Evolutionary conservation across 192 early-diverging fungal species (phyloP).

Genomic region (Coemansia sp.): DNA sequence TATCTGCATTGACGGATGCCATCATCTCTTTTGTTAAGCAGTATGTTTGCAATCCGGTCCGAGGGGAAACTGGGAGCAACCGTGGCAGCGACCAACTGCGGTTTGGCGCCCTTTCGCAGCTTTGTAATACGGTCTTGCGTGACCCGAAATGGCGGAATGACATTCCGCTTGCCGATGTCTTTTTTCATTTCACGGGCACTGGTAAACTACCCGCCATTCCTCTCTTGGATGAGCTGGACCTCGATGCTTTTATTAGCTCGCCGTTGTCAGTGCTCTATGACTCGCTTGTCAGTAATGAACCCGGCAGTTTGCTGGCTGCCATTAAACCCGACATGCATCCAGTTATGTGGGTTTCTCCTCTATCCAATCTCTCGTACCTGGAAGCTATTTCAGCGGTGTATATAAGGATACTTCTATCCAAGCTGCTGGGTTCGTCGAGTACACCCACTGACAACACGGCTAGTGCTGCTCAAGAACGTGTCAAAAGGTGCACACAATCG

Average conservation of each 20-base stretch:
- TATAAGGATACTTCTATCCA: background rate
- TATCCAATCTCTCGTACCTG: background rate
- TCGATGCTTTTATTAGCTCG: background rate
- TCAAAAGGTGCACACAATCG: background rate
- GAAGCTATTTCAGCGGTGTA: background rate
- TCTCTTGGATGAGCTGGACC: background rate
- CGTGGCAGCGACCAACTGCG: background rate
- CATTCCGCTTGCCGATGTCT: constrained; percentile 3
- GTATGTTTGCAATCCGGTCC: background rate
- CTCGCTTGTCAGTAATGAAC: background rate
- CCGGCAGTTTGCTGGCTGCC: background rate
- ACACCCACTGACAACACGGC: background rate
- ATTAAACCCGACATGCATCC: background rate
- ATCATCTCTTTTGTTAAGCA: constrained; percentile 14
- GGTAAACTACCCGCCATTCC: background rate
- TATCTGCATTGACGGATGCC: constrained; percentile 17
- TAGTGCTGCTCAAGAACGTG: background rate
- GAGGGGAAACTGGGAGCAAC: background rate
- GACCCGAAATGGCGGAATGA: background rate
- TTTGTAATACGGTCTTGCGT: constrained; percentile 12
- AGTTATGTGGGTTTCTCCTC: background rate
- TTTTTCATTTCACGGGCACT: background rate
- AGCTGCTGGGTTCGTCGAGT: background rate
- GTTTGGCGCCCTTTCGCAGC: constrained; percentile 11
- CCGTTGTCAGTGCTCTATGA: constrained; percentile 7